A percentile compares a stretch with the other conserved stretches of the same genome.
phyloP scores from a whole-genome alignment of 306 rosid genomes.

The Calophaca sinica region DNA sequence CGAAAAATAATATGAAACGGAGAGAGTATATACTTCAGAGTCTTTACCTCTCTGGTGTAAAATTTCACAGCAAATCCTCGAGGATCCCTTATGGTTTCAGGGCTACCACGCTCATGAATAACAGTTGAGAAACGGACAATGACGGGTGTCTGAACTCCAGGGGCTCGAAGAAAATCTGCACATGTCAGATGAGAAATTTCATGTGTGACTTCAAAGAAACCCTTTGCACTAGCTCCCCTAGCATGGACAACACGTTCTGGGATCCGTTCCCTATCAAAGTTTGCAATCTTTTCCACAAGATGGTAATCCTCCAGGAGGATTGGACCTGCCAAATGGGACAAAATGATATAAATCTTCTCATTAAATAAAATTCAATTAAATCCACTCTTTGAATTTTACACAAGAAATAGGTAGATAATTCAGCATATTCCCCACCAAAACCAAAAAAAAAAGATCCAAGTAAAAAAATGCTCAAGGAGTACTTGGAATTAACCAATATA shows the following conservation, averaged over 20 bases:
- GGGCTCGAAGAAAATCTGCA: slow-evolving; percentile 90
- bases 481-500: no score
- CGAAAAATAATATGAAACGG: no score
- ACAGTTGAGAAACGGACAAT: slow-evolving; percentile 92
- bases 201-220: slow-evolving; percentile 89
- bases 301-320: slow-evolving; percentile 88
- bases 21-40: no score
- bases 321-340: slow-evolving; percentile 58
- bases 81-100: slow-evolving; percentile 87
- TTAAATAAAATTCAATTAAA: no score
- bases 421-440: no score
- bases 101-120: slow-evolving; percentile 93
- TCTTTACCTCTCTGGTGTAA: slow-evolving; percentile 76
- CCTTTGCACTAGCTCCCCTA: slow-evolving; percentile 88
- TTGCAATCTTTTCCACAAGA: slow-evolving; percentile 82
- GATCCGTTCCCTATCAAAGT: slow-evolving; percentile 80
- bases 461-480: no score
- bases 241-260: slow-evolving; percentile 96
- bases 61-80: slow-evolving; percentile 88
- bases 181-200: slow-evolving; percentile 77
- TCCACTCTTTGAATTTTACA: no score
- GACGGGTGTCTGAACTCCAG: slow-evolving; percentile 91
- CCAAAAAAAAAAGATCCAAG: no score
- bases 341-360: no score
- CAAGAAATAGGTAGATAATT: no score